Conservation (phyloP, 768 basidiomycete species). For the Kwoniella sp. region DNA sequence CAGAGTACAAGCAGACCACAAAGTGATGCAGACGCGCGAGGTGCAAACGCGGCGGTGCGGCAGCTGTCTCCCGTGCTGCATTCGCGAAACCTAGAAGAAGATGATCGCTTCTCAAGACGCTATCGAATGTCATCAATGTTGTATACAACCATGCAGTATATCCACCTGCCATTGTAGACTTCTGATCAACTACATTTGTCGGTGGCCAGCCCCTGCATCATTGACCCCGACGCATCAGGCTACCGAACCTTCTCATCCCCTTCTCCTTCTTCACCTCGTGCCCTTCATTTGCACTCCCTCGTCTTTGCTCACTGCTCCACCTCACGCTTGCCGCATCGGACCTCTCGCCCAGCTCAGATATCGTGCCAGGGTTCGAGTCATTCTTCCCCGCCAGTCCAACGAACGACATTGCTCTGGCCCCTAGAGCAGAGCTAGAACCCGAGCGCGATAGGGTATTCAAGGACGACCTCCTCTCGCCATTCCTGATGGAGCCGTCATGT, state of each 20-base stretch:
- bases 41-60: no score
- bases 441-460: background rate
- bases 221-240: constrained; percentile 23
- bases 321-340: background rate
- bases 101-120: no score
- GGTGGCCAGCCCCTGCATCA: no score
- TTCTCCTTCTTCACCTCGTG: constrained; percentile 14
- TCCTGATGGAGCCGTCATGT: background rate
- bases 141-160: no score
- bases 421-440: background rate
- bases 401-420: constrained; percentile 10
- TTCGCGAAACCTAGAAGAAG: no score
- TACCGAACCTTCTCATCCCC: constrained; percentile 32
- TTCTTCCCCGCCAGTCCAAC: background rate
- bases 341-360: background rate
- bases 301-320: background rate
- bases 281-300: background rate
- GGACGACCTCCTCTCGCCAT: constrained; percentile 3
- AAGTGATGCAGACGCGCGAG: no score
- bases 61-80: no score
- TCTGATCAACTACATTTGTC: no score
- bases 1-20: constrained; percentile 45
- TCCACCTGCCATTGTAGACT: no score
- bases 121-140: no score
- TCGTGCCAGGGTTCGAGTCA: background rate